Base-by-base conservation (phyloP, 2,329 filamentous ascomycete genomes). In the Diaporthe nobilis region DNA sequence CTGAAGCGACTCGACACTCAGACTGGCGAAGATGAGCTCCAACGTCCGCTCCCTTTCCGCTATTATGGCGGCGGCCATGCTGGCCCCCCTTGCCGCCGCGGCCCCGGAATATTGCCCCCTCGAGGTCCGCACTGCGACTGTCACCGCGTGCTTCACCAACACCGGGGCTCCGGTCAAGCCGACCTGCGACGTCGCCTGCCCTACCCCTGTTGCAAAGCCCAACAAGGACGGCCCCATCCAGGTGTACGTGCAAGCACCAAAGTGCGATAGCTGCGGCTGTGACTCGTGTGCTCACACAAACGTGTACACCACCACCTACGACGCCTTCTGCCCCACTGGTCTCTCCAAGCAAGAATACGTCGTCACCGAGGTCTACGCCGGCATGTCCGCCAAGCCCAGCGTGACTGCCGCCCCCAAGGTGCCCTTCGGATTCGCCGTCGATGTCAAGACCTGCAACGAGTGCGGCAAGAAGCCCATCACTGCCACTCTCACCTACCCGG, bases 301-400 rank as follows among this genome's bases (percentile, higher is more conserved):
- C 49, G 28, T 73, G 13, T 73, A 73, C 58, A 73, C 71, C 71
- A 73, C 71, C 47, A 73, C 71, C 15, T 73, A 73, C 71, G 71
- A 73, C 44, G 71, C 31, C 58, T 73, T 73, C 58, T 73, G 71
- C 71, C 71, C 71, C 37, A 73, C 71, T n/a, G 71, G 71, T 57
- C 31, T 73, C 58, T 12, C 58, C 71, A 55, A 65, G 47, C 71
- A 73, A 39, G 58, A 65, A 34, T 73, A 73, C 13, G 71, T 73
- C 44, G 71, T 73, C 47, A 73, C 71, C 37, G 71, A 73, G 58
- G 61, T 63, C 10, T 73, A 73, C 37, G 49, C 58, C 44, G 71
- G 71, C 22, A 73, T 73, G 71, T 73, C 71, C 37, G 71, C 58
- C 20, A 65, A 55, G 71, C 71, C 71, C 49, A 55, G n/a, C 22